These are phyloP conservation scores for Thyridium curvatum DNA, from an alignment of 2,329 filamentous ascomycete species.

Conservation along the genomic window DNA sequence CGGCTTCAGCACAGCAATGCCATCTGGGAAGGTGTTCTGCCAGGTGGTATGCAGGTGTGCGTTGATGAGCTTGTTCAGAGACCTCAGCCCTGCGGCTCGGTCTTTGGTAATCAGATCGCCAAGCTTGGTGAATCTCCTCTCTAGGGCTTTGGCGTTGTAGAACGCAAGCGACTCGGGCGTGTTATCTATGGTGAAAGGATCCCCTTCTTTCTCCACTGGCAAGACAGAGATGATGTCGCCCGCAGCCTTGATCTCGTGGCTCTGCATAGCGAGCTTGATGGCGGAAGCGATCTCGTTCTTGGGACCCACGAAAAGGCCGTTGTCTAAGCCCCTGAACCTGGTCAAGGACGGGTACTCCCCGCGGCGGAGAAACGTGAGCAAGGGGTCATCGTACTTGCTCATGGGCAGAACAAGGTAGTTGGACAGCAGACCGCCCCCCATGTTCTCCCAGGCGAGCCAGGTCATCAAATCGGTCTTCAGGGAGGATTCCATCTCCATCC, in stretches of 20 bases:
- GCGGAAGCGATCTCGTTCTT: constrained; percentile 57
- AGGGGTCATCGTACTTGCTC: constrained; percentile 64
- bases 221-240: constrained; percentile 54
- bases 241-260: constrained; percentile 45
- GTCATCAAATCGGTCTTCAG: constrained; percentile 68
- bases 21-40: constrained; percentile 70
- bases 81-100: constrained; percentile 53
- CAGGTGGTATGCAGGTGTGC: constrained; percentile 80
- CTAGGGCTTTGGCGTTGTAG: constrained; percentile 61
- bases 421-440: constrained; percentile 76
- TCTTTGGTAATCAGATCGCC: constrained; percentile 53
- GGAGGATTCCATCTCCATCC: constrained; percentile 49
- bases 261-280: constrained; percentile 54
- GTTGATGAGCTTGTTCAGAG: constrained; percentile 71
- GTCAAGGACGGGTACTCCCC: constrained; percentile 71
- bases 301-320: constrained; percentile 67
- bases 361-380: constrained; percentile 66
- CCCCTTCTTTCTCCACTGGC: constrained; percentile 19
- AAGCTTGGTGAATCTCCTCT: constrained; percentile 60
- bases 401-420: constrained; percentile 82
- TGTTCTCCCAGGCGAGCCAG: constrained; percentile 90
- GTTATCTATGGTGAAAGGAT: constrained; percentile 59
- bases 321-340: constrained; percentile 65
- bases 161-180: constrained; percentile 66
- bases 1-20: constrained; percentile 78